Evolutionary conservation across 306 rosid genomes (phyloP).

Genomic region (Cucumis cinereus): DNA sequence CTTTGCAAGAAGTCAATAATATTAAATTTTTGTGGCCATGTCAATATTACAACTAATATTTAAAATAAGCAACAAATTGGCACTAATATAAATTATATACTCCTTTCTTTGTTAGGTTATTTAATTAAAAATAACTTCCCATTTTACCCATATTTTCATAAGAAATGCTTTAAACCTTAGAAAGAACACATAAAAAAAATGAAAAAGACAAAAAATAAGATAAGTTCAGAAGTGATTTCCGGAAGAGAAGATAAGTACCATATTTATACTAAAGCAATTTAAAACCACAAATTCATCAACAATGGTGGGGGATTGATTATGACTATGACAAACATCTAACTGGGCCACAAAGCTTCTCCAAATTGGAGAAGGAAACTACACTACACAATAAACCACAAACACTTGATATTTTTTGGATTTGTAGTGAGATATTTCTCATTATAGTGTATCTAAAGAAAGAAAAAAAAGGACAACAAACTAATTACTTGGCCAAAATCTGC

Average conservation of each 20-base stretch:
- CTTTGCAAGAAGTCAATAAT: too few relatives aligned
- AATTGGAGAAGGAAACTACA: background rate
- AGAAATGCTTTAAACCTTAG: background rate
- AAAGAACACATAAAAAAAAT: background rate
- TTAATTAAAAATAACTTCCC: too few relatives aligned
- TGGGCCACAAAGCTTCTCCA: background rate
- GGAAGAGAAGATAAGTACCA: background rate
- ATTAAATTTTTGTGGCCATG: too few relatives aligned
- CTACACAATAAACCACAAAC: background rate
- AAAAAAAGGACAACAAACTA: background rate
- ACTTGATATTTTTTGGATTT: background rate
- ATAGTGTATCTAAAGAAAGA: background rate
- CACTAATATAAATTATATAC: too few relatives aligned
- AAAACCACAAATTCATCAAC: background rate
- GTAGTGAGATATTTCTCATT: background rate
- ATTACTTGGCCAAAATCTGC: conserved; percentile 49
- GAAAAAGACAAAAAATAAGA: too few relatives aligned
- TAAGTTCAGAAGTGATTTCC: background rate
- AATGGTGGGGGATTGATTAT: background rate
- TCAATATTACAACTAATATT: too few relatives aligned
- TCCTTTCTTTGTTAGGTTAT: too few relatives aligned
- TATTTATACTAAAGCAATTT: background rate
- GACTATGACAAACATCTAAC: background rate
- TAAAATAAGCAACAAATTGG: too few relatives aligned
- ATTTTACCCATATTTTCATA: too few relatives aligned